Conservation (phyloP, 2,329 filamentous ascomycete genomes). For the Reticulascus tulasneorum region DNA sequence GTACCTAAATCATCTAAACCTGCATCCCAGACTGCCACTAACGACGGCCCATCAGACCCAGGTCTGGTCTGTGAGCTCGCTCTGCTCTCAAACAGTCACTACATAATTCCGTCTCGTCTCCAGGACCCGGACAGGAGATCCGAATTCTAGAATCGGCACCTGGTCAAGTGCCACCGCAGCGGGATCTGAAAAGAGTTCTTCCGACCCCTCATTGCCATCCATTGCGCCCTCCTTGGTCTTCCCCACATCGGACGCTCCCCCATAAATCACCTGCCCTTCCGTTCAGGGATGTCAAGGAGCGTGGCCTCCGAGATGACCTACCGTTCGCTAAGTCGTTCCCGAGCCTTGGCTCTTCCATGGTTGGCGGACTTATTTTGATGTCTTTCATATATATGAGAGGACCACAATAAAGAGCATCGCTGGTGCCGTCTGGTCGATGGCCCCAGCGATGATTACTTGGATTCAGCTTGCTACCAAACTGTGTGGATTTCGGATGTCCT, state of each 20-base stretch:
- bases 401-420: conserved; percentile 1
- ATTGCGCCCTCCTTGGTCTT: conserved; percentile 7
- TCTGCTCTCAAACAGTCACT: no score
- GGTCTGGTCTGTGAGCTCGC: no score
- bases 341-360: conserved; percentile 3
- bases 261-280: conserved; percentile 11
- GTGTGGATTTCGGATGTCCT: no score
- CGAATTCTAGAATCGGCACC: not conserved
- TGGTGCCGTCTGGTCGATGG: no score
- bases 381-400: not conserved
- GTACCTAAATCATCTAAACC: no score
- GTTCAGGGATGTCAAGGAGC: conserved; percentile 15
- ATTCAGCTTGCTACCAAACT: no score
- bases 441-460: no score
- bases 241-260: conserved; percentile 13
- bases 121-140: not conserved
- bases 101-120: not conserved
- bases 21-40: no score
- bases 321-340: conserved; percentile 7
- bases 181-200: no score
- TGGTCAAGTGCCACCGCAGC: no score
- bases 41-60: no score
- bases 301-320: conserved; percentile 14
- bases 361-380: conserved; percentile 3
- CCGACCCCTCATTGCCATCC: conserved; percentile 11